A percentile compares a stretch with the other conserved stretches of the same genome.
Evolutionary conservation across 306 rosid species (phyloP).

Genomic region (Glycine soja): DNA sequence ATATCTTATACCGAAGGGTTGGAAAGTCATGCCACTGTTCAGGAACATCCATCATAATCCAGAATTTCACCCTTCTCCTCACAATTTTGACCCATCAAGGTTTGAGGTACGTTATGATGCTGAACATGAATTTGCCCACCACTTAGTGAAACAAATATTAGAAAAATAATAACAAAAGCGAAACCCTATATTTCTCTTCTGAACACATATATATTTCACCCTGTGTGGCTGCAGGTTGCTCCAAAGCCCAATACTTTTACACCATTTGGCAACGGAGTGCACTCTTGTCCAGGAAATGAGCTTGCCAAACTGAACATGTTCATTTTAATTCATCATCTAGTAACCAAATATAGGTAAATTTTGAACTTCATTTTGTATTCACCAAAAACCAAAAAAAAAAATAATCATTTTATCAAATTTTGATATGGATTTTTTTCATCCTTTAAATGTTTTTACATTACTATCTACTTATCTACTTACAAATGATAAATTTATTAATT

Average conservation of each 20-base stretch:
- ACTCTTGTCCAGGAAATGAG: constrained; percentile 93
- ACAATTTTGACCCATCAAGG: constrained; percentile 84
- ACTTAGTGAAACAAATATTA: constrained; percentile 25
- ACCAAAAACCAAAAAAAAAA: not conserved
- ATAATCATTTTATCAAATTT: too few relatives aligned
- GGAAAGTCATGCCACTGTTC: constrained; percentile 98
- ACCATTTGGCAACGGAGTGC: constrained; percentile 94
- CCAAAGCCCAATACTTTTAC: constrained; percentile 80
- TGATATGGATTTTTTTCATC: too few relatives aligned
- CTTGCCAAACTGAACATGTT: constrained; percentile 87
- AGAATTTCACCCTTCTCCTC: constrained; percentile 75
- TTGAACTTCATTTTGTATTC: not conserved
- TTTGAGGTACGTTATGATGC: constrained; percentile 67
- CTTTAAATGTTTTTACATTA: too few relatives aligned
- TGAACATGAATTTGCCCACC: not conserved
- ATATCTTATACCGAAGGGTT: constrained; percentile 91
- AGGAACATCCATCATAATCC: constrained; percentile 92
- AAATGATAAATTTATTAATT: too few relatives aligned
- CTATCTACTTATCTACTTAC: too few relatives aligned
- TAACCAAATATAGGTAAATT: constrained; percentile 72
- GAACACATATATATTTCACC: not conserved
- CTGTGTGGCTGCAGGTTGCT: constrained; percentile 55
- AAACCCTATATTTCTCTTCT: not conserved
- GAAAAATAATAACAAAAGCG: not conserved
- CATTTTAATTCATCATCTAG: constrained; percentile 72